Evolutionary conservation across 2,329 filamentous ascomycete genomes (phyloP).

Genomic region (Stemphylium lycopersici): DNA sequence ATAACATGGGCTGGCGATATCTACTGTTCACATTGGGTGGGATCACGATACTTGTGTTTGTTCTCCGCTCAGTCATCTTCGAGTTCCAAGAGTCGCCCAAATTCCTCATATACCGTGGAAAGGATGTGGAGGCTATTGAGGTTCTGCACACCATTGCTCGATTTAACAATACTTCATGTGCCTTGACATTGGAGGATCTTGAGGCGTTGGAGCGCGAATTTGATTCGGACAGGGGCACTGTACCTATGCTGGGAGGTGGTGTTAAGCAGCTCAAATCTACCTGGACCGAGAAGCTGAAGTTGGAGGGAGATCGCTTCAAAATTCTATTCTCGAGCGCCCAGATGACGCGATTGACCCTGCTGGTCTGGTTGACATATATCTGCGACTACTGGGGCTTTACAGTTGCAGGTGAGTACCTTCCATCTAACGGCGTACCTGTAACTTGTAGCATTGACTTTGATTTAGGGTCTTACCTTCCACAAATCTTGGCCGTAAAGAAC

Average conservation of each 20-base stretch:
- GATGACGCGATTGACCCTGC: slow-evolving; percentile 54
- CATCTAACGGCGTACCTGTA: background rate
- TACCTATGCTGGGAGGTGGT: slow-evolving; percentile 41
- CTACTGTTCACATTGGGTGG: slow-evolving; percentile 51
- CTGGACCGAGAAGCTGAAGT: slow-evolving; percentile 43
- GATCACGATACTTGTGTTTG: slow-evolving; percentile 53
- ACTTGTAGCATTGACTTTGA: background rate
- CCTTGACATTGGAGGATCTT: slow-evolving; percentile 45
- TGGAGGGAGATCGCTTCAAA: slow-evolving; percentile 53
- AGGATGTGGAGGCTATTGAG: slow-evolving; percentile 59
- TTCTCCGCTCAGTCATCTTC: slow-evolving; percentile 62
- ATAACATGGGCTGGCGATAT: slow-evolving; percentile 56
- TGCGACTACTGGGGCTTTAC: slow-evolving; percentile 60
- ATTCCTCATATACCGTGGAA: slow-evolving; percentile 61
- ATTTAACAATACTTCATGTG: slow-evolving; percentile 48
- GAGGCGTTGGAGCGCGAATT: slow-evolving; percentile 44
- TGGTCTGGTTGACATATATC: slow-evolving; percentile 60
- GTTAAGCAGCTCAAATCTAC: slow-evolving; percentile 38
- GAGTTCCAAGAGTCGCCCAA: slow-evolving; percentile 66
- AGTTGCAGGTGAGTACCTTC: slow-evolving; percentile 47
- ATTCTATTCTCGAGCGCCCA: slow-evolving; percentile 53
- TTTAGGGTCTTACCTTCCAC: slow-evolving; percentile 56
- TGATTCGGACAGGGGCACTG: slow-evolving; percentile 24
- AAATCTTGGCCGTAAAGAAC: slow-evolving; percentile 61
- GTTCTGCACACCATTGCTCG: slow-evolving; percentile 53